Base-by-base conservation (phyloP, 2,329 filamentous ascomycete species). In the Colletotrichum acutatum region DNA sequence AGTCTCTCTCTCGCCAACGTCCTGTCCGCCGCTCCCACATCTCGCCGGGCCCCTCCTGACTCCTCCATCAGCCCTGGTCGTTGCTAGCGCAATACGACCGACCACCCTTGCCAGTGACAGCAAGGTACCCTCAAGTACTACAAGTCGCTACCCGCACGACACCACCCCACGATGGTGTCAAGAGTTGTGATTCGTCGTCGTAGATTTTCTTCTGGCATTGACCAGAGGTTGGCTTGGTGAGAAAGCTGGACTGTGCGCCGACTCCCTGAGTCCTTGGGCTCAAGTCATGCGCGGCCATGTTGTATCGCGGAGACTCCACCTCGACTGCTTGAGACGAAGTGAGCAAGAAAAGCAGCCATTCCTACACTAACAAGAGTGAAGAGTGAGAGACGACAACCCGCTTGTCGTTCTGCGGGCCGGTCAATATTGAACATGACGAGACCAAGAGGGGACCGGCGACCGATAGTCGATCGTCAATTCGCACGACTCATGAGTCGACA, bases 51-150 rank as follows among this genome's bases (percentile, higher is more conserved):
- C 34, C 49, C 42, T 62, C 46, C 49, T 19, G 65, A 63, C 58
- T 63, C 65, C 53, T 65, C 60, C 66, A 72, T 32, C 59, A 61
- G 71, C 66, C 60, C 71, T 70, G 61, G 71, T 72, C 71, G 71
- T 37, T 70, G 62, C 62, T 74, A 74, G 71, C 68, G 71, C 59
- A 26, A 24, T 72, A n/a, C 63, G 57, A 57, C 34, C 34, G 11
- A 42, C 26, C 46, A 26, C 49, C 68, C 71, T 63, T 68, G 61
- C 52, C 52, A 32, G n/a, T 54, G 37, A 58, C 49, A 59, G 66
- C 22, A 28, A 72, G 57, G 71, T 73, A 71, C 56, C 24, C 1
- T 28, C 24, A 62, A 66, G 71, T 73, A 73, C 57, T 49, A 16
- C 12, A 66, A 19, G 68, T 58, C 56, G 26, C 49, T 71, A 66